Base-by-base conservation (phyloP, 441 rosid genomes). In the Flueggea neowawraea region DNA sequence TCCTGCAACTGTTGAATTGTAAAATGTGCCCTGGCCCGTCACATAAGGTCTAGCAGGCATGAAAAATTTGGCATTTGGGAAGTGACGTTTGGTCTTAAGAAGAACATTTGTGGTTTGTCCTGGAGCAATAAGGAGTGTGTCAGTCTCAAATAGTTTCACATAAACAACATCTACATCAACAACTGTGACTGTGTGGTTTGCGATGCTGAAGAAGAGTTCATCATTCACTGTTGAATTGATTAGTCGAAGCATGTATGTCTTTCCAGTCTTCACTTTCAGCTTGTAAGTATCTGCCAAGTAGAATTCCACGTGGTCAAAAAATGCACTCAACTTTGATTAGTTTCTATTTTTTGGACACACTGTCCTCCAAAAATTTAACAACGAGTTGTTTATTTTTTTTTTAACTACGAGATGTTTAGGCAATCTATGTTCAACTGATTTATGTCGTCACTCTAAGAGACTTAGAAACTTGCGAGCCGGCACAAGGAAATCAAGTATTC, bases 171-270 rank as follows among this genome's bases (percentile, higher is more conserved):
- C 80, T 0, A 54, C 70, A 0, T 66, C 80, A 10, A 76, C 77
- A 0, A 72, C 69, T 0, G 64, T 66, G 22, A 76, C 6, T 5
- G 54, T 43, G 67, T 76, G 80, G 10, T 63, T 63, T 0, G 80
- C 69, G 4, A 76, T 65, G 51, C 52, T 68, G 63, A 72, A 76
- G 68, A 72, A 76, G 17, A 76, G 77, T 28, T 68, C 70, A 10
- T 76, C 67, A 15, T 72, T 76, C 49, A 76, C 69, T n/a, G 74
- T 77, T 6, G 80, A 68, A 9, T 72, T 76, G 74, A 76, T 61
- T 28, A 76, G 4, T 6, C 76, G 66, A 2, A 76, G 69, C 32
- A 76, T 60, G 22, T 75, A 64, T 2, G 71, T 69, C 52, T 72
- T 63, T 10, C 72, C 76, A 1, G 54, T 50, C 57, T 58, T 54